These are phyloP conservation scores for Boletus rufocinnamomeus DNA, from an alignment of 768 basidiomycete species.

Conservation along the genomic window DNA sequence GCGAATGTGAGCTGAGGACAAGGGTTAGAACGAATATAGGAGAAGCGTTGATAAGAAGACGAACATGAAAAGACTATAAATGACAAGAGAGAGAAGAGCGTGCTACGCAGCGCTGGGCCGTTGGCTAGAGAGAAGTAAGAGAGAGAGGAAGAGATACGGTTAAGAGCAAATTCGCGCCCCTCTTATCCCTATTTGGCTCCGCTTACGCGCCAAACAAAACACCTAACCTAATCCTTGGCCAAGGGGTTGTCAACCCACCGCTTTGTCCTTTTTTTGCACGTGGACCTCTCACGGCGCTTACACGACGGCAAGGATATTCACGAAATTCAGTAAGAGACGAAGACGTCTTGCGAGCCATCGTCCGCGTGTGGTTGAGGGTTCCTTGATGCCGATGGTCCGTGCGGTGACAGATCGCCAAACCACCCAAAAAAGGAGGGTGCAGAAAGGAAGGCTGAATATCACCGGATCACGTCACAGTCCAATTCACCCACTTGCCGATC, in stretches of 20 bases:
- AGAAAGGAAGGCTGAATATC: constrained; percentile 1
- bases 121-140: constrained; percentile 58
- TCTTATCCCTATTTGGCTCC: constrained; percentile 46
- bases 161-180: constrained; percentile 37
- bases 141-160: constrained; percentile 51
- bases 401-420: constrained; percentile 32
- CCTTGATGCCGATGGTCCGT: constrained; percentile 25
- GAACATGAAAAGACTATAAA: constrained; percentile 53
- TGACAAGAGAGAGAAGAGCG: constrained; percentile 61
- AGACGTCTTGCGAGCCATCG: not conserved
- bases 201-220: constrained; percentile 42
- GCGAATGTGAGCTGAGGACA: constrained; percentile 52
- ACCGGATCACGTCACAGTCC: constrained; percentile 37
- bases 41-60: constrained; percentile 25
- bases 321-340: not conserved
- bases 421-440: constrained; percentile 15
- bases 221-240: constrained; percentile 37
- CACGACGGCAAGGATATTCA: not conserved
- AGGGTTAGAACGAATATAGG: constrained; percentile 3
- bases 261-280: constrained; percentile 7
- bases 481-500: constrained; percentile 36
- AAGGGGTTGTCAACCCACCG: constrained; percentile 17
- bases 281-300: constrained; percentile 10
- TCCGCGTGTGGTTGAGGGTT: not conserved
- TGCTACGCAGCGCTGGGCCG: constrained; percentile 57